These are phyloP conservation scores for Hypoxylon sp. DNA, from an alignment of 2,329 filamentous ascomycete species.

Conservation along the genomic window DNA sequence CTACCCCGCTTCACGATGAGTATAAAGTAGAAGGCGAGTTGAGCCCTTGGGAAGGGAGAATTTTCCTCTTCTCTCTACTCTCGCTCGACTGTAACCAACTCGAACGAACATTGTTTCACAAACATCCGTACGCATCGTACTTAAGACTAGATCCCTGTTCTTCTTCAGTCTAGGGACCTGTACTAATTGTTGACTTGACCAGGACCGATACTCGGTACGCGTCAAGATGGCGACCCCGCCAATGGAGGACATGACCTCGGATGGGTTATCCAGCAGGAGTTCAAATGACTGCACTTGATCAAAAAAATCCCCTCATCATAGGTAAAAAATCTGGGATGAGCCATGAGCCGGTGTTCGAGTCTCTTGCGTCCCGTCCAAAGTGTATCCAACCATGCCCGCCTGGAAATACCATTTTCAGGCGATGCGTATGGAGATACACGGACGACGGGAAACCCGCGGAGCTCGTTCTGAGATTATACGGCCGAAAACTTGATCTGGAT, in stretches of 20 bases:
- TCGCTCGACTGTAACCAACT: slow-evolving; percentile 20
- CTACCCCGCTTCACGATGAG: slow-evolving; percentile 47
- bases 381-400: slow-evolving; percentile 41
- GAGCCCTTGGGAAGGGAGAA: background rate
- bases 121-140: slow-evolving; percentile 48
- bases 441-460: slow-evolving; percentile 43
- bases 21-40: slow-evolving; percentile 27
- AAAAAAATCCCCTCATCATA: slow-evolving; percentile 51
- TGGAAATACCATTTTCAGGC: slow-evolving; percentile 13
- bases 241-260: slow-evolving; percentile 49
- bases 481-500: slow-evolving; percentile 96
- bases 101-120: slow-evolving; percentile 16
- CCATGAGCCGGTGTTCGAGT: slow-evolving; percentile 58
- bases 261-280: slow-evolving; percentile 52
- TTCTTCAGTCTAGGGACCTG: slow-evolving; percentile 7
- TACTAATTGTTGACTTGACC: slow-evolving; percentile 39
- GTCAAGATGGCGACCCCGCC: slow-evolving; percentile 46
- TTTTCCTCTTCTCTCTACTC: slow-evolving; percentile 14
- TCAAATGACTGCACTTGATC: slow-evolving; percentile 48
- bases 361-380: slow-evolving; percentile 46
- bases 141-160: slow-evolving; percentile 29
- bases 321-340: slow-evolving; percentile 56
- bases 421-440: slow-evolving; percentile 37
- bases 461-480: slow-evolving; percentile 85
- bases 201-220: slow-evolving; percentile 51